These are phyloP conservation scores for Podosphaera leucotricha DNA, from an alignment of 2,329 filamentous ascomycete genomes.

Conservation along the genomic window DNA sequence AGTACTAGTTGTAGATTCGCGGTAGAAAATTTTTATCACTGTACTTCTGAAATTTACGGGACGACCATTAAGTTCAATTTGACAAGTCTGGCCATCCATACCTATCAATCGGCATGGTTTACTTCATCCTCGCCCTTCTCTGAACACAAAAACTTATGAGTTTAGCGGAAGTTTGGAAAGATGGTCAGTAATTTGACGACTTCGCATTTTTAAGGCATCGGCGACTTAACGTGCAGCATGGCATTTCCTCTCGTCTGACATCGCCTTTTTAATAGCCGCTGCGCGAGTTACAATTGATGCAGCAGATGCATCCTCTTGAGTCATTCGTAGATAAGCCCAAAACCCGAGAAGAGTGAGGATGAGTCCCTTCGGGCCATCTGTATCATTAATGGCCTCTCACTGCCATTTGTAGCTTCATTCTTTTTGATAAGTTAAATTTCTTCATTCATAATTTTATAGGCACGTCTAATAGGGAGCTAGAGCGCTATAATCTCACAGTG, in stretches of 20 bases:
- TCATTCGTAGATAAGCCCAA: background rate
- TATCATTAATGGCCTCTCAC: background rate
- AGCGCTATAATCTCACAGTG: no score
- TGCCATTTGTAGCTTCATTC: background rate
- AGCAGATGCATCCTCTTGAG: background rate
- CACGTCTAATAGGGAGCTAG: background rate
- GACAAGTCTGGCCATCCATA: background rate
- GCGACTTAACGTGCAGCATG: background rate
- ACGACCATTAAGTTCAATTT: background rate
- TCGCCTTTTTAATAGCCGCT: slow-evolving; percentile 1
- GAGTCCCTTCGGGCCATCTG: background rate
- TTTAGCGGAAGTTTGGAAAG: background rate
- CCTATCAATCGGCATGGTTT: background rate
- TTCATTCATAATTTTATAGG: background rate
- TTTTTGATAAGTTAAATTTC: background rate
- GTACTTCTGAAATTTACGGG: background rate
- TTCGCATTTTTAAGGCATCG: background rate
- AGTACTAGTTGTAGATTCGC: background rate
- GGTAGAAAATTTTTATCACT: background rate
- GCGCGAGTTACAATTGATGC: background rate
- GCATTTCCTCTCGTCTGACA: slow-evolving; percentile 1
- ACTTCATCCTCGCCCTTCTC: background rate
- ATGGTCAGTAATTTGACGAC: background rate
- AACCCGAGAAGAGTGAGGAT: background rate
- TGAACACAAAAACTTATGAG: background rate